phyloP scores from a whole-genome alignment of 495 filamentous ascomycete species.

The Hypoxylon subgilvum region DNA sequence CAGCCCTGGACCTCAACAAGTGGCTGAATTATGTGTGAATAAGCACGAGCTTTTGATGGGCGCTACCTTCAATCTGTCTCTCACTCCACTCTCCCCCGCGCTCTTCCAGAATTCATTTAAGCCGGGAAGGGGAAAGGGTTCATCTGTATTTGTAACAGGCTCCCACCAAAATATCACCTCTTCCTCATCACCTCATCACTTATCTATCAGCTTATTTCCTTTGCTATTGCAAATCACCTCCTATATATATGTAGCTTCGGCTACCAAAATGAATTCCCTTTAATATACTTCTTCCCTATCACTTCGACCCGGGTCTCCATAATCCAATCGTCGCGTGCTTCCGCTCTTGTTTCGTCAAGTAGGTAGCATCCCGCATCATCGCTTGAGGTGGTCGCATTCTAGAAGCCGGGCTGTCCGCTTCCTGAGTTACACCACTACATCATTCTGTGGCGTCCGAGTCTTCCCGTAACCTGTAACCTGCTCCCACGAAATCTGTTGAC shows the following conservation, averaged over 20 bases:
- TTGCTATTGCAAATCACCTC: too few relatives aligned
- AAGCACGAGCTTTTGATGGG: too few relatives aligned
- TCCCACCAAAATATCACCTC: too few relatives aligned
- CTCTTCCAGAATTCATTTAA: too few relatives aligned
- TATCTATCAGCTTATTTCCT: too few relatives aligned
- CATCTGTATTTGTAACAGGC: too few relatives aligned
- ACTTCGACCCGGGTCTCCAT: not conserved
- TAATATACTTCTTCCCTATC: conserved; percentile 7
- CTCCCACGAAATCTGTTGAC: conserved; percentile 8
- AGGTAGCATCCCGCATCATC: conserved; percentile 19
- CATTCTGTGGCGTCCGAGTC: conserved; percentile 16
- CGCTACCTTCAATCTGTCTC: too few relatives aligned
- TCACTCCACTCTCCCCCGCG: too few relatives aligned
- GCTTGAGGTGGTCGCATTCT: conserved; percentile 2
- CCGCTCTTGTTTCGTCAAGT: not conserved
- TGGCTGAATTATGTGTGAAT: too few relatives aligned
- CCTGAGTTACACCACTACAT: conserved; percentile 9
- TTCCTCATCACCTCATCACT: too few relatives aligned
- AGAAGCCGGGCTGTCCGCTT: conserved; percentile 10
- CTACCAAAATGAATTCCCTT: conserved; percentile 21
- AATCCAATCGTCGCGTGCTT: not conserved
- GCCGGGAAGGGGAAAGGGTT: too few relatives aligned
- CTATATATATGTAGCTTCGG: conserved; percentile 1
- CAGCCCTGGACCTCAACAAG: too few relatives aligned
- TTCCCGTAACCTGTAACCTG: conserved; percentile 13